These are phyloP conservation scores for Lachancea mirantina DNA, from an alignment of 805 yeast species.

Conservation along the genomic window DNA sequence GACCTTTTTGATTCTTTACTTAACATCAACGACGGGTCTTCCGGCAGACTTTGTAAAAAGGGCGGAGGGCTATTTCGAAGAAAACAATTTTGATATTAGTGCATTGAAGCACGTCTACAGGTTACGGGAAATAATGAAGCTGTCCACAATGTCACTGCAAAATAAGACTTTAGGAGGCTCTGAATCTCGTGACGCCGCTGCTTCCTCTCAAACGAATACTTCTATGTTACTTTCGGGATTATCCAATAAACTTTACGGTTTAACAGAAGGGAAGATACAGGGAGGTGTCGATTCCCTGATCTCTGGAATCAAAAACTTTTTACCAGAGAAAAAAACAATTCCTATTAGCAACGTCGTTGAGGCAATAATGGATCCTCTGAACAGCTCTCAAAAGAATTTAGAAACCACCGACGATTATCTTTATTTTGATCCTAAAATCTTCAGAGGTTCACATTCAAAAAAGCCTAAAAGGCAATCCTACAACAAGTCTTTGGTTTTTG, in stretches of 20 bases:
- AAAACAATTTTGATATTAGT: conserved; percentile 52
- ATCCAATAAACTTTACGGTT: conserved; percentile 69
- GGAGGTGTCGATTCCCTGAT: conserved; percentile 89
- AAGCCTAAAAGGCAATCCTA: conserved; percentile 82
- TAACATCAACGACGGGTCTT: conserved; percentile 39
- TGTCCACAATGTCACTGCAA: conserved; percentile 37
- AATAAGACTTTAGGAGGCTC: conserved; percentile 30
- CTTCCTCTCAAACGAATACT: conserved; percentile 27
- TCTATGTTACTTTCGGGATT: conserved; percentile 64
- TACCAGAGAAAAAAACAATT: conserved; percentile 82
- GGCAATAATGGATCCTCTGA: conserved; percentile 78
- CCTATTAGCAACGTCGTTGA: conserved; percentile 90
- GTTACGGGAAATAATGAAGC: conserved; percentile 67
- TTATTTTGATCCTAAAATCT: conserved; percentile 78
- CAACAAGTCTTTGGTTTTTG: conserved; percentile 78
- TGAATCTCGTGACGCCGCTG: conserved; percentile 26
- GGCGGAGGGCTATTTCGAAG: conserved; percentile 54
- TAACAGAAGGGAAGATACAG: conserved; percentile 73
- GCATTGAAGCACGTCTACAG: conserved; percentile 71
- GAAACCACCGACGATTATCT: conserved; percentile 81
- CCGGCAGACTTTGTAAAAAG: conserved; percentile 45
- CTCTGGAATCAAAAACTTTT: conserved; percentile 74
- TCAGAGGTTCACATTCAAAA: conserved; percentile 82
- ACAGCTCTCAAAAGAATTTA: conserved; percentile 54
- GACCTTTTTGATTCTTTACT: conserved; percentile 73